These are phyloP conservation scores for Hymenoscyphus fructigenus DNA, from an alignment of 2,329 filamentous ascomycete species.

Conservation along the genomic window DNA sequence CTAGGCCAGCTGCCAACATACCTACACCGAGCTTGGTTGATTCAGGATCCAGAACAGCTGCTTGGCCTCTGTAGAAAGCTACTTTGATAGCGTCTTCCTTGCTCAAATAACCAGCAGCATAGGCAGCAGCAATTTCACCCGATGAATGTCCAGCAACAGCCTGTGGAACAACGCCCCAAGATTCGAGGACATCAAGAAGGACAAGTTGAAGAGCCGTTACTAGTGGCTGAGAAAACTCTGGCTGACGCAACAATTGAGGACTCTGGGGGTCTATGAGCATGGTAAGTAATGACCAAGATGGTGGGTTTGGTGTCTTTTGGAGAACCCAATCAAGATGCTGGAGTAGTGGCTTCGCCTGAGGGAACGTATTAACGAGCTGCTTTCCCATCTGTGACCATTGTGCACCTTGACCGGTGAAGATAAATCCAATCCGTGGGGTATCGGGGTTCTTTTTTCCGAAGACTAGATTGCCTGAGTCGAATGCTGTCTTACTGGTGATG, in stretches of 20 bases:
- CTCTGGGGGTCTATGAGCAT: constrained; percentile 9
- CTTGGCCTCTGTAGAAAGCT: constrained; percentile 18
- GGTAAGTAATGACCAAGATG: constrained; percentile 5
- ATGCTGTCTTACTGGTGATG: constrained; percentile 7
- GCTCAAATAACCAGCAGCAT: constrained; percentile 39
- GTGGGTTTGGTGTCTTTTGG: constrained; percentile 8
- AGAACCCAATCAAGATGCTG: constrained; percentile 15
- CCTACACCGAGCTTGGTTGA: not conserved
- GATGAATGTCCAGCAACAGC: constrained; percentile 46
- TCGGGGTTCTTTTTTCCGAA: not conserved
- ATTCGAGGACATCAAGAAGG: constrained; percentile 43
- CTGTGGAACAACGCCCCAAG: constrained; percentile 42
- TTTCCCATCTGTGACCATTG: constrained; percentile 33
- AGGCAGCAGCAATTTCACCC: constrained; percentile 50
- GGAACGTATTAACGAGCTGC: constrained; percentile 19
- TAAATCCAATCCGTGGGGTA: constrained; percentile 16
- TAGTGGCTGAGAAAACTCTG: constrained; percentile 31
- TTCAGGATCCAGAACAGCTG: not conserved
- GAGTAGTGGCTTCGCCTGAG: not conserved
- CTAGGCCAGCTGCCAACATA: constrained; percentile 23
- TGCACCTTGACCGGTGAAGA: constrained; percentile 37
- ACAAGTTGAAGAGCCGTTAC: constrained; percentile 21
- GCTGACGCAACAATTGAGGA: not conserved
- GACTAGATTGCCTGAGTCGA: constrained; percentile 1
- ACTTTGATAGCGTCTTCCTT: constrained; percentile 18